Base-by-base conservation (phyloP, 129 eudicot species). In the Lonicera japonica region DNA sequence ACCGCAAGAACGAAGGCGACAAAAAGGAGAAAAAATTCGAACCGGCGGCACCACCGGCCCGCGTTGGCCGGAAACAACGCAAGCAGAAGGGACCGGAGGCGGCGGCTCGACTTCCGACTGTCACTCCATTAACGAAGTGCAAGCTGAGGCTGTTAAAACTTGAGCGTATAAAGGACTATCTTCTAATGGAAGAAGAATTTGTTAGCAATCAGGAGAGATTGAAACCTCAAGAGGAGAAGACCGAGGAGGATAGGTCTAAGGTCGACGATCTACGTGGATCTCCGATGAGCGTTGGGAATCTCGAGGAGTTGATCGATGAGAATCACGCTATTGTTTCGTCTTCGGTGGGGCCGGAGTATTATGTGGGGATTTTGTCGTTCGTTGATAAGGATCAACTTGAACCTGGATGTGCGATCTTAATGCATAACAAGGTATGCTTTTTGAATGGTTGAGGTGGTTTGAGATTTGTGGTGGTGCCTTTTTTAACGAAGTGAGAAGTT, bases 231-330 rank as follows among this genome's bases (percentile, higher is more conserved):
- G 98, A 91, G 65, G 98, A 87, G 82, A 91, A 84, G 70, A 87
- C 86, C 7, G 98, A 91, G 66, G 98, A 91, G 71, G 98, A 91
- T 17, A 69, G 98, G 21, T 73, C 82, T 5, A 91, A 91, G 71
- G 98, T 91, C 22, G 98, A 91, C 58, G 98, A 91, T 74, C 69
- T 91, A 0, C 73, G 98, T 16, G 98, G 98, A 17, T 67, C 88
- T 36, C 98, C 98, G 21, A 87, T 91, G 98, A 91, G 98, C 46
- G 98, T 91, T 3, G 98, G 98, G 43, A 91, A 80, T 69, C 23
- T 91, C 72, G 98, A 91, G 72, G 98, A 91, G 80, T 41, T 91
- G 70, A 91, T 91, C 69, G 98, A 91, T 78, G 98, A 91, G 84
- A 91, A 91, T 70, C 98, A 91, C 16, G 98, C 98, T 0, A 91